These are phyloP conservation scores for Tolypocladium pustulatum DNA, from an alignment of 2,329 filamentous ascomycete genomes.

Conservation along the genomic window DNA sequence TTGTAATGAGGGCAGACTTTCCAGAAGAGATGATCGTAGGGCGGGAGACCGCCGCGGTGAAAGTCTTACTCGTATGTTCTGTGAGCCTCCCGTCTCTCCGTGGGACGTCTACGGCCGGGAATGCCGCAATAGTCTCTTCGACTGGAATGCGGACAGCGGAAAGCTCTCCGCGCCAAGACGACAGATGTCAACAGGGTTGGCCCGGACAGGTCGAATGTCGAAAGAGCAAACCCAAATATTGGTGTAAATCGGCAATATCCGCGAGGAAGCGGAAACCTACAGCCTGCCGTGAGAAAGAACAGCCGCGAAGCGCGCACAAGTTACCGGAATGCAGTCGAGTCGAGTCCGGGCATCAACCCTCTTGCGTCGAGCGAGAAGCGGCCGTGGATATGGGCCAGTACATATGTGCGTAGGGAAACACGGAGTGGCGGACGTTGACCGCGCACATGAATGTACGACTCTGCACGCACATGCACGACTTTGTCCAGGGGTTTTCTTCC, in stretches of 20 bases:
- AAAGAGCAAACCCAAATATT: no score
- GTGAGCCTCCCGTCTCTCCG: background rate
- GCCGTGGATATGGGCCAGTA: conserved; percentile 2
- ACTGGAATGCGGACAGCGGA: background rate
- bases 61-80: background rate
- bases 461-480: conserved; percentile 3
- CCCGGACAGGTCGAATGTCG: background rate
- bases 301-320: background rate
- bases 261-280: background rate
- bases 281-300: background rate
- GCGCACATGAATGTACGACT: conserved; percentile 2
- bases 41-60: background rate
- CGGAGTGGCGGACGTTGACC: conserved; percentile 1
- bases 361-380: background rate
- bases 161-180: background rate
- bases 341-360: background rate
- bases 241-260: background rate
- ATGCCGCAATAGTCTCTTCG: background rate
- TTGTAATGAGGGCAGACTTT: background rate
- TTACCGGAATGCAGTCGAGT: background rate
- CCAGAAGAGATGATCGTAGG: background rate
- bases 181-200: background rate
- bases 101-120: background rate
- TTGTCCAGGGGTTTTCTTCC: background rate
- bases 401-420: conserved; percentile 1